Evolutionary conservation across 176 grass and related monocot species (phyloP).

Genomic region (Saccharum spontaneum): DNA sequence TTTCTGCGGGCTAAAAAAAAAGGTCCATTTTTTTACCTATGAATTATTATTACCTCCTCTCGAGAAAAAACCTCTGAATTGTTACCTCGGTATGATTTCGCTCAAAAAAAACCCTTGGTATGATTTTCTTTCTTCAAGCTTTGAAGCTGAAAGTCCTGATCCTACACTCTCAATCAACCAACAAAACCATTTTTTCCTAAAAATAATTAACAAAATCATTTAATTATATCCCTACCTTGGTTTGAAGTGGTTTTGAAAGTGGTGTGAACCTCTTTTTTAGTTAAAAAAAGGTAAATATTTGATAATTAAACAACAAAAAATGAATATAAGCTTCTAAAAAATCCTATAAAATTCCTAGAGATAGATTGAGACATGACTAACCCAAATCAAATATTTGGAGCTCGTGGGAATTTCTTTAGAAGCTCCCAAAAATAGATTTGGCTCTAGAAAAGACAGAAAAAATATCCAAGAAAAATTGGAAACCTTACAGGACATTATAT

Average conservation of each 20-base stretch:
- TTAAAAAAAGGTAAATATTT: neutral
- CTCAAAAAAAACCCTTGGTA: no score
- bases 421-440: no score
- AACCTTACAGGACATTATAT: no score
- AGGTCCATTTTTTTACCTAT: neutral
- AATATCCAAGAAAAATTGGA: no score
- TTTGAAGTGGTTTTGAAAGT: neutral
- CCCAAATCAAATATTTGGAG: no score
- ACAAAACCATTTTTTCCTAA: neutral
- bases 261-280: neutral
- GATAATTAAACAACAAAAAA: neutral
- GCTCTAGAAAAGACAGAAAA: no score
- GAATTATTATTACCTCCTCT: neutral
- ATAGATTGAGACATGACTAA: neutral
- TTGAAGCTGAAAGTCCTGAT: neutral
- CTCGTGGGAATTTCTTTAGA: no score
- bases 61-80: neutral
- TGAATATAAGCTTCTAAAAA: neutral
- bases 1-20: neutral
- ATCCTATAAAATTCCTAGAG: neutral
- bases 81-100: neutral
- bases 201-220: neutral
- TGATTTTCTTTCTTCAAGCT: neutral
- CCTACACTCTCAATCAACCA: neutral
- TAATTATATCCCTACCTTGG: neutral